Conservation (phyloP, 225 moss, liverwort and hornwort species). For the Climacium dendroides region DNA sequence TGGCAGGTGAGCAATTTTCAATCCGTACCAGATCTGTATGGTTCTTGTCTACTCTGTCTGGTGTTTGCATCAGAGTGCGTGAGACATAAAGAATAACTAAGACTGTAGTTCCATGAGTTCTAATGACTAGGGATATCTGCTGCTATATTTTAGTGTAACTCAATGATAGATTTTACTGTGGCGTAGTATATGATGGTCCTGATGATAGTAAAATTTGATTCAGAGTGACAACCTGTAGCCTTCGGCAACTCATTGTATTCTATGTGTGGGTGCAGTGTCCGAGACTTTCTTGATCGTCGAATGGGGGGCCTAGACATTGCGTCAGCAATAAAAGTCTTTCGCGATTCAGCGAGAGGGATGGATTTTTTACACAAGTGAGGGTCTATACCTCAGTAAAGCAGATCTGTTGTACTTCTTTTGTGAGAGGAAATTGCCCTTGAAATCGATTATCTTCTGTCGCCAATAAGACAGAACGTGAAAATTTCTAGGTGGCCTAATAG, state of each 20-base stretch:
- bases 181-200: not conserved
- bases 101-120: not conserved
- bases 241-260: not conserved
- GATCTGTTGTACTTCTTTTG: not conserved
- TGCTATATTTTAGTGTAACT: not conserved
- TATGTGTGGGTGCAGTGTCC: slow-evolving; percentile 54
- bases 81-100: not conserved
- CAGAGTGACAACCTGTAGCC: not conserved
- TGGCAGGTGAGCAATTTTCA: slow-evolving; percentile 52
- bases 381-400: not conserved
- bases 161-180: not conserved
- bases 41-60: not conserved
- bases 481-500: not conserved
- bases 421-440: not conserved
- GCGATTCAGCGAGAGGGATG: slow-evolving; percentile 97
- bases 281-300: slow-evolving; percentile 67
- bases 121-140: not conserved
- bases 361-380: slow-evolving; percentile 91
- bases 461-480: not conserved
- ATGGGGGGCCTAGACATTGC: slow-evolving; percentile 60
- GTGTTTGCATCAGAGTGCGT: not conserved
- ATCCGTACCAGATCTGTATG: not conserved
- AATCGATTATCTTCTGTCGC: not conserved
- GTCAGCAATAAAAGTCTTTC: slow-evolving; percentile 63
- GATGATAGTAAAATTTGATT: not conserved